These are phyloP conservation scores for Trichoderma cornu-damae DNA, from an alignment of 2,329 filamentous ascomycete genomes.

Conservation along the genomic window DNA sequence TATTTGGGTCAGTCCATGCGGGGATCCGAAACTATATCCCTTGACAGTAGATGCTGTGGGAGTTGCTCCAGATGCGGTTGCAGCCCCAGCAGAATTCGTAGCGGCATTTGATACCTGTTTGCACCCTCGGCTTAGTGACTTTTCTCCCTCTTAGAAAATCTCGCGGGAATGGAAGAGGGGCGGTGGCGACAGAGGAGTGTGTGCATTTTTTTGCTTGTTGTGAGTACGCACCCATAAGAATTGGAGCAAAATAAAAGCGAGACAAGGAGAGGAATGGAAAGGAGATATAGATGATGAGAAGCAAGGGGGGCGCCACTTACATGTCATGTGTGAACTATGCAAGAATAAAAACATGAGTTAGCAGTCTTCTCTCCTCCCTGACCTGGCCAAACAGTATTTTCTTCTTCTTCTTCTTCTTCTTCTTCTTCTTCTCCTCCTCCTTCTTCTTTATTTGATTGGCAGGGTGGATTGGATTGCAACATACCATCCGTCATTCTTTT, in stretches of 20 bases:
- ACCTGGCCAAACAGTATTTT: neutral
- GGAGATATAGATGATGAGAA: neutral
- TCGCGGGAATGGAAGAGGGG: neutral
- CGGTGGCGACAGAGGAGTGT: neutral
- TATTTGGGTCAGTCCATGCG: conserved; percentile 13
- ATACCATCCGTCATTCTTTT: conserved; percentile 41
- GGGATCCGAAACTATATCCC: neutral
- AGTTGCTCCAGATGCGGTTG: conserved; percentile 21
- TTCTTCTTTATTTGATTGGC: no score
- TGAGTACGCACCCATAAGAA: conserved; percentile 13
- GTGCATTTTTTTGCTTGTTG: conserved; percentile 11
- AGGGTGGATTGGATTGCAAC: conserved; percentile 19
- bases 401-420: no score
- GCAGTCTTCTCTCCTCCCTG: neutral
- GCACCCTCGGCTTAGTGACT: neutral
- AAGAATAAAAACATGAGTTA: conserved; percentile 26
- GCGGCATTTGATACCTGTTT: conserved; percentile 33
- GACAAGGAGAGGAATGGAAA: neutral
- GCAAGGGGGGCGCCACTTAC: conserved; percentile 31
- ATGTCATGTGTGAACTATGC: conserved; percentile 38
- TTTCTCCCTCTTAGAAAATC: neutral
- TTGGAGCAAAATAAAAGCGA: neutral
- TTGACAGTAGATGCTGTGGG: conserved; percentile 26
- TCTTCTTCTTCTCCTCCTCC: no score
- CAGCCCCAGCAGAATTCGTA: conserved; percentile 36